A percentile compares a stretch with the other conserved stretches of the same genome.
These are phyloP conservation scores for Chara braunii DNA, from an alignment of 139 green algal genomes.

Conservation along the genomic window DNA sequence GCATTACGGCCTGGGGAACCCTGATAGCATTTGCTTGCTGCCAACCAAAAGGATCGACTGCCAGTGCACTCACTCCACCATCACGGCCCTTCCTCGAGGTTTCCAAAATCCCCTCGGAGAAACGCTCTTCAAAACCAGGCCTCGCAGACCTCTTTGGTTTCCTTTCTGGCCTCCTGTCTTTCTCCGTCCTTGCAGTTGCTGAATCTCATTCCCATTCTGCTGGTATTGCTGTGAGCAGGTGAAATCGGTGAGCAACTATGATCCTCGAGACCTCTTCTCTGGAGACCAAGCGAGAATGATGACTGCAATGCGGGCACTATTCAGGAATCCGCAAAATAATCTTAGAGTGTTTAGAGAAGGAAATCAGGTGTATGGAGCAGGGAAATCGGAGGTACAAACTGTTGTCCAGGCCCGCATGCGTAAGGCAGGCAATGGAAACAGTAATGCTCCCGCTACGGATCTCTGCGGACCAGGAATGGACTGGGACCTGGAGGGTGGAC, in stretches of 20 bases:
- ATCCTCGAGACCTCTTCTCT: constrained; percentile 73
- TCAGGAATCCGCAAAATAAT: constrained; percentile 64
- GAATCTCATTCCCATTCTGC: too few relatives aligned
- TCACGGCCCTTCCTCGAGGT: too few relatives aligned
- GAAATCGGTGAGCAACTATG: constrained; percentile 51
- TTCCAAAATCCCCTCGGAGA: too few relatives aligned
- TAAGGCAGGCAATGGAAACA: not conserved
- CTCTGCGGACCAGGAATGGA: not conserved
- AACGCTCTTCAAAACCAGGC: too few relatives aligned
- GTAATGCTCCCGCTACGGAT: not conserved
- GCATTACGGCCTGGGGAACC: too few relatives aligned
- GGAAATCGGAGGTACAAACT: not conserved
- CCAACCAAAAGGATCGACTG: too few relatives aligned
- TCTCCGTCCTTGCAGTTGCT: too few relatives aligned
- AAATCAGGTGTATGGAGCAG: not conserved
- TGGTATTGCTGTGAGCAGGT: too few relatives aligned
- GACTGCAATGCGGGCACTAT: constrained; percentile 38
- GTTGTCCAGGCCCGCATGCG: not conserved
- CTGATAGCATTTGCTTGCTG: too few relatives aligned
- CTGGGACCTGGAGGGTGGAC: not conserved
- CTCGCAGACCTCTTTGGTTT: too few relatives aligned
- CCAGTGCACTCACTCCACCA: too few relatives aligned
- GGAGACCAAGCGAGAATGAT: constrained; percentile 35
- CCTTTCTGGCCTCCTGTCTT: too few relatives aligned
- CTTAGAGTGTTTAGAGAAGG: constrained; percentile 62